Base-by-base conservation (phyloP, 176 grass and related monocot species). In the Oryza meyeriana region DNA sequence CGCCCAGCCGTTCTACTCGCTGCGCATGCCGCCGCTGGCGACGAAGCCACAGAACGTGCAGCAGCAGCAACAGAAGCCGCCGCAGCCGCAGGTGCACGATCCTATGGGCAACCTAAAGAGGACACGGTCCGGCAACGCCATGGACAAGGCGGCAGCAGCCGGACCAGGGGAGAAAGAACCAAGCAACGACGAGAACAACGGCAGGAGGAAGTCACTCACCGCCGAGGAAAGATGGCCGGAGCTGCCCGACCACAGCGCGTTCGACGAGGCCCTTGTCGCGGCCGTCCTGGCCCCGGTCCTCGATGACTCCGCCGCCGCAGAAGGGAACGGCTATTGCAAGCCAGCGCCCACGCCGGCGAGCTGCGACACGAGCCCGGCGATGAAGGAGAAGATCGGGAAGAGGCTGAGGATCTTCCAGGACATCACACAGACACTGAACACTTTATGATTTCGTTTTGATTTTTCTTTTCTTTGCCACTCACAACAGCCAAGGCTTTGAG, bases 361-460 rank as follows among this genome's bases (percentile, higher is more conserved):
- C 61, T 78, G 70, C 35, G 72, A 83, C 84, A 91, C 84, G 20
- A 98, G 96, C 55, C 93, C 93, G 1, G 80, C 80, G 58, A 61
- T 87, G 88, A 89, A 86, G 76, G 91, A 99, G 75, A 89, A 85
- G 88, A 85, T 86, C 42, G 87, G 86, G 28, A 95, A 98, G 91
- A 93, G 92, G 82, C 83, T 99, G 27, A 99, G 85, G 87, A 93
- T 99, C 63, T 95, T 99, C 84, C 82, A 95, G 85, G 96, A 99
- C 83, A 99, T 99, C 69, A 91, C 96, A 26, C 79, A 81, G 84
- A 88, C 85, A 29, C 52, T 82, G 58, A 87, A 88, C 77, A 82
- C 66, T 20, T 79, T 78, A 26, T 83, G 78, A 85, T 85, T 82
- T 38, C 4, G 20, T 16, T 85, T 79, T 39, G 20, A 62, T 34